phyloP scores from a whole-genome alignment of 2,329 filamentous ascomycete species.

The Nemania abortiva region DNA sequence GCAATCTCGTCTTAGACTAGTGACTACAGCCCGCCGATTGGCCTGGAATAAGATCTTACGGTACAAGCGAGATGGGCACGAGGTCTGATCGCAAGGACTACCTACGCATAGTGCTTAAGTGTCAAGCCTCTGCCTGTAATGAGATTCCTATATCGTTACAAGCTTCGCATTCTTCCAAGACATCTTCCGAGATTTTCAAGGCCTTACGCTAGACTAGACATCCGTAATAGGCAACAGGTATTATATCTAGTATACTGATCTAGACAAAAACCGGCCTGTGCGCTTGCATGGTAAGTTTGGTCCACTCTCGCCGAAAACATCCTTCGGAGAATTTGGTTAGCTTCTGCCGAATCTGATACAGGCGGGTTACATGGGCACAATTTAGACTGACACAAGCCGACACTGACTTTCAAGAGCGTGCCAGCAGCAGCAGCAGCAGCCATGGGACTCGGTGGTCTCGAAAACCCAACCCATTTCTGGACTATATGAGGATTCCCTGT shows the following conservation, averaged over 20 bases:
- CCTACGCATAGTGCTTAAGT: conserved; percentile 1
- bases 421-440: background rate
- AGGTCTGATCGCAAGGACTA: conserved; percentile 29
- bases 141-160: conserved; percentile 12
- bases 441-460: conserved; percentile 1
- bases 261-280: conserved; percentile 40
- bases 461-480: conserved; percentile 9
- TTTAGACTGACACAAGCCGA: conserved; percentile 17
- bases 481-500: conserved; percentile 16
- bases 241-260: conserved; percentile 30
- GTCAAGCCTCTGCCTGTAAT: conserved; percentile 10
- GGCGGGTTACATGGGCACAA: conserved; percentile 26
- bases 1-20: conserved; percentile 25
- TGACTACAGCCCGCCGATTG: conserved; percentile 30
- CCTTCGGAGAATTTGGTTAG: conserved; percentile 34
- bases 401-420: conserved; percentile 10
- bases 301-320: conserved; percentile 29
- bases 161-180: conserved; percentile 23
- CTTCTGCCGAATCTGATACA: conserved; percentile 30
- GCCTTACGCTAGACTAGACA: conserved; percentile 28
- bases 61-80: conserved; percentile 32
- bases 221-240: background rate
- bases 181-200: conserved; percentile 12
- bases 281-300: conserved; percentile 37
- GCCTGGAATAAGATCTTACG: conserved; percentile 29